Evolutionary conservation across 2,329 filamentous ascomycete species (phyloP), one percentile per base, ranked within the genome.

Genomic region (Scorias spongiosa): DNA sequence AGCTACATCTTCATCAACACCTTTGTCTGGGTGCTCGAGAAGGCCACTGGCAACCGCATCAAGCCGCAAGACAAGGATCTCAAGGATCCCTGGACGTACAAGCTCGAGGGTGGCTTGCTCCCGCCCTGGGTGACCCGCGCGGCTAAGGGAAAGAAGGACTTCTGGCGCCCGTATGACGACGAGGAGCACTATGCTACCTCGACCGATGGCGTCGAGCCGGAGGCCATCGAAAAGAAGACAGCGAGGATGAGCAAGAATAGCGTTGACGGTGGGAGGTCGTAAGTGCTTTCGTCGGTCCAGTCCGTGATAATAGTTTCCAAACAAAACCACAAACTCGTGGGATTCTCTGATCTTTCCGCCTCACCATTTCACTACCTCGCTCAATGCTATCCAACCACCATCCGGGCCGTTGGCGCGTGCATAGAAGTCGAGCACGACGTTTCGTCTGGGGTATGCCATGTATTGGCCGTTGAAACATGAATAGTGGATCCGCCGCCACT

Each of bases 41-140:
- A 76, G 57, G 64, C 65, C 2, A 80, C 77, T 0, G 69, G 76
- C 1, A 84, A 84, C 38, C 75, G 81, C 34, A 74, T 93, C 49
- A 72, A 80, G 7, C 85, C 86, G 0, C 71, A 74, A 5, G 84
- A 88, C 63, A 82, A 85, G 63, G 72, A 81, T 7, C 68, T 81
- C 54, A 84, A 85, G 61, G 85, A 91, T 46, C 75, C 71, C 9
- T 93, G 85, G 86, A 84, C 82, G 0, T 89, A 78, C 67, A 78
- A 75, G 55, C 72, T 88, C 28, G 75, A 79, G 1, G 84, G 84
- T 12, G 84, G 84, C 1, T 64, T 91, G 41, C 63, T 88, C 20
- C 84, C 85, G 0, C 76, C 75, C 0, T 93, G 85, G 85, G 57
- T 86, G 42, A 66, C 70, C 45, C 73, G 85, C 28, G 65, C 81